These are phyloP conservation scores for Alternaria atra DNA, from an alignment of 2,329 filamentous ascomycete species.

Conservation along the genomic window DNA sequence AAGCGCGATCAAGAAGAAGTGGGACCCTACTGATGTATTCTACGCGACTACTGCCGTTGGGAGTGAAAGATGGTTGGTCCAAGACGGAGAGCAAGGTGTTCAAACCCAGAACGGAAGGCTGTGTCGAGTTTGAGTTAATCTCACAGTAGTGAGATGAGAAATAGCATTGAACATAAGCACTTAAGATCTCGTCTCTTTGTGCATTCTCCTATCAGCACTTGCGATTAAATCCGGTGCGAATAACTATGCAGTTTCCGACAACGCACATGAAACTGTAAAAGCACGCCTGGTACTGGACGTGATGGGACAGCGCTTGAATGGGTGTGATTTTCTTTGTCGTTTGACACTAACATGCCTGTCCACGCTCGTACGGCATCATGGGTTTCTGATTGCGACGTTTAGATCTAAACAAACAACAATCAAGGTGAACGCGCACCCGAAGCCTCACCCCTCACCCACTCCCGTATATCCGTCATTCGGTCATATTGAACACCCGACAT, in stretches of 20 bases:
- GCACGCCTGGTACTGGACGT: neutral
- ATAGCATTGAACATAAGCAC: no score
- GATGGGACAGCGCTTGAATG: neutral
- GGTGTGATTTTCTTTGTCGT: neutral
- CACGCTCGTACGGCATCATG: neutral
- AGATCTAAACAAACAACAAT: neutral
- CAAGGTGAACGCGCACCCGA: neutral
- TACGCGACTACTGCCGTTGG: constrained; percentile 34
- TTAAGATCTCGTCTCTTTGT: no score
- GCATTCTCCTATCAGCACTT: no score
- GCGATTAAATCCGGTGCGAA: no score
- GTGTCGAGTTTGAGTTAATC: constrained; percentile 18
- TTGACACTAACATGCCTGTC: constrained; percentile 7
- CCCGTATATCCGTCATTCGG: neutral
- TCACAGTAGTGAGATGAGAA: no score
- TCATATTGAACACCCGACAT: neutral
- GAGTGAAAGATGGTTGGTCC: constrained; percentile 31
- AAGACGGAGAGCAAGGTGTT: constrained; percentile 27
- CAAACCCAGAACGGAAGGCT: constrained; percentile 31
- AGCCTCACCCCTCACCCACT: constrained; percentile 1
- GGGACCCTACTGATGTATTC: constrained; percentile 36
- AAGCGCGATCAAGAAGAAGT: constrained; percentile 31
- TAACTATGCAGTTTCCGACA: no score
- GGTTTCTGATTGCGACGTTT: neutral
- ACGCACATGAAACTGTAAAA: neutral